These are phyloP conservation scores for Tricholomella constricta DNA, from an alignment of 768 basidiomycete species.

Conservation along the genomic window DNA sequence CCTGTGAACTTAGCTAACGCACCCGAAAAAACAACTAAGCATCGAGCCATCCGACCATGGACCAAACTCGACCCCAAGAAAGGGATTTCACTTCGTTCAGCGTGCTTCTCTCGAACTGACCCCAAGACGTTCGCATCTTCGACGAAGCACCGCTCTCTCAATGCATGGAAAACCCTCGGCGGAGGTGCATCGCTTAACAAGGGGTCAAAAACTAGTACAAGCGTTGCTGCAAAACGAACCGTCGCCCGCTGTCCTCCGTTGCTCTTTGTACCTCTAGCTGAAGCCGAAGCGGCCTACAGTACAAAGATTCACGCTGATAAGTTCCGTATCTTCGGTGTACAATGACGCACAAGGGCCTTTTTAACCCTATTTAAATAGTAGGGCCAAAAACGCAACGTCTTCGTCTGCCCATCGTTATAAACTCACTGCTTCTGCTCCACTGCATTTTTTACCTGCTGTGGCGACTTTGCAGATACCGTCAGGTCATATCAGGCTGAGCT, in stretches of 20 bases:
- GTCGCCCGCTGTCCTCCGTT: constrained; percentile 24
- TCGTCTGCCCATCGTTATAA: neutral
- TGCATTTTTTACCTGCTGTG: constrained; percentile 1
- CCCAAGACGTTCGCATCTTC: neutral
- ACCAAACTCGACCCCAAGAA: constrained; percentile 37
- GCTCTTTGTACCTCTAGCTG: constrained; percentile 29
- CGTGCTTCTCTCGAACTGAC: constrained; percentile 15
- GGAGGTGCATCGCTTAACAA: neutral
- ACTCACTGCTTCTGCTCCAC: neutral
- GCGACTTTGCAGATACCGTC: neutral
- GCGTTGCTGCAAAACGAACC: neutral
- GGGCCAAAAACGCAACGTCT: neutral
- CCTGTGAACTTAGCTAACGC: constrained; percentile 1
- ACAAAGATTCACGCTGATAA: constrained; percentile 5
- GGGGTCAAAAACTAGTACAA: neutral
- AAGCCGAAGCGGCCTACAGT: constrained; percentile 27
- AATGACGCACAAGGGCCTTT: neutral
- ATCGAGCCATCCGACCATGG: constrained; percentile 16
- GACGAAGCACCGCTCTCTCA: constrained; percentile 12
- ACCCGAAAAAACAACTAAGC: constrained; percentile 1
- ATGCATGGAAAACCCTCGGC: constrained; percentile 11
- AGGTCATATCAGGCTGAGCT: neutral
- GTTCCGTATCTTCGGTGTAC: constrained; percentile 1
- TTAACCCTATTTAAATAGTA: neutral
- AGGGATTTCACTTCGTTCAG: constrained; percentile 25